phyloP scores from a whole-genome alignment of 805 yeast genomes.

The Kluyveromyces nonfermentans region DNA sequence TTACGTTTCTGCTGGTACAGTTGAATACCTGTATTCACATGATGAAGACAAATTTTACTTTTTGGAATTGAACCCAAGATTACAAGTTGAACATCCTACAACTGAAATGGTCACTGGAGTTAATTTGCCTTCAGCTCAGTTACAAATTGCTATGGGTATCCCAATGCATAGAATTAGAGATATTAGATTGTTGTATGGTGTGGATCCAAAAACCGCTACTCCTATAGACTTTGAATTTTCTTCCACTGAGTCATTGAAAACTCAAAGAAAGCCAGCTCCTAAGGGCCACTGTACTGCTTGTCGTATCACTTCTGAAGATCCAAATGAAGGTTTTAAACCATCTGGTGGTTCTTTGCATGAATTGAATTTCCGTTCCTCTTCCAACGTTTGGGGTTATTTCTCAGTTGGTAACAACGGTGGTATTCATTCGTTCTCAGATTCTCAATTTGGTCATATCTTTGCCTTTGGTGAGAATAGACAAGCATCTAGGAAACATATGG shows the following conservation, averaged over 20 bases:
- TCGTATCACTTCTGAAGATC: constrained; percentile 98
- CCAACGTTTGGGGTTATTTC: constrained; percentile 99
- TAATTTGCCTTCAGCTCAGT: constrained; percentile 95
- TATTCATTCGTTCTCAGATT: constrained; percentile 94
- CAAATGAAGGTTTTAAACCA: constrained; percentile 98
- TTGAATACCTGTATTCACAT: constrained; percentile 91
- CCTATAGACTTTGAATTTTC: constrained; percentile 86
- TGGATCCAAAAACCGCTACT: constrained; percentile 87
- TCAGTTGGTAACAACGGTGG: constrained; percentile 94
- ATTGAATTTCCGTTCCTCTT: constrained; percentile 90
- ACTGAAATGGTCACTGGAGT: constrained; percentile 99
- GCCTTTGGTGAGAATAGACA: constrained; percentile 99
- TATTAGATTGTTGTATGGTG: constrained; percentile 87
- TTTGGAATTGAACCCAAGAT: constrained; percentile 93
- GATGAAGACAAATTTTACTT: constrained; percentile 92
- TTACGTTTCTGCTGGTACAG: constrained; percentile 98
- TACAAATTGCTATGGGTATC: constrained; percentile 99
- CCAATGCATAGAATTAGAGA: constrained; percentile 93
- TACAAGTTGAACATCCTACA: constrained; percentile 99
- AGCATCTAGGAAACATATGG: constrained; percentile 98
- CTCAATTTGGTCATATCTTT: constrained; percentile 98
- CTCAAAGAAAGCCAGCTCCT: constrained; percentile 89
- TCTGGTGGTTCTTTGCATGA: constrained; percentile 96
- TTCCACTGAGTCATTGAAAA: constrained; percentile 55
- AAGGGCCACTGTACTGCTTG: constrained; percentile 99